Conservation (phyloP, 2,329 filamentous ascomycete species). For the Botrytis fabae region DNA sequence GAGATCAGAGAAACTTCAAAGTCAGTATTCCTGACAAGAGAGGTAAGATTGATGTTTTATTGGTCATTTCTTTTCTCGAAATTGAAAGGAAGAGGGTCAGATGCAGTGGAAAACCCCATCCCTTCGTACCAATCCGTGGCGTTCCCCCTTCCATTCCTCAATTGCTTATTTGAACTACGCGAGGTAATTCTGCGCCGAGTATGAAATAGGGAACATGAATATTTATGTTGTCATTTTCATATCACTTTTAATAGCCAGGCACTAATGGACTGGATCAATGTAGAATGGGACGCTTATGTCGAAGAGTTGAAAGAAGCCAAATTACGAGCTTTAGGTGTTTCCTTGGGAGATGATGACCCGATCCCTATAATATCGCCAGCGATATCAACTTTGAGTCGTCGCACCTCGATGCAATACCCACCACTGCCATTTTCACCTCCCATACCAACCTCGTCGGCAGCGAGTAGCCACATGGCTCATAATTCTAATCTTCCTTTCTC, state of each 20-base stretch:
- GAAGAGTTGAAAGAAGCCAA: slow-evolving; percentile 86
- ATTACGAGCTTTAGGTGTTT: slow-evolving; percentile 86
- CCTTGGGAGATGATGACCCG: slow-evolving; percentile 70
- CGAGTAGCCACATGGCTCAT: slow-evolving; percentile 62
- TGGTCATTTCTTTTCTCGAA: background rate
- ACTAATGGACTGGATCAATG: slow-evolving; percentile 25
- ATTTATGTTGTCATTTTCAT: background rate
- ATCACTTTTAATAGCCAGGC: slow-evolving; percentile 6
- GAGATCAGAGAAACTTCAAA: slow-evolving; percentile 52
- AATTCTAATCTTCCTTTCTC: slow-evolving; percentile 53
- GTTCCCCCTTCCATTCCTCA: slow-evolving; percentile 9
- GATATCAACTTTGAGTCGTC: slow-evolving; percentile 59
- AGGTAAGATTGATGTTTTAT: slow-evolving; percentile 32
- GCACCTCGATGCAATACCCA: slow-evolving; percentile 72
- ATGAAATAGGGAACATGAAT: background rate
- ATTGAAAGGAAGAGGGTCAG: background rate
- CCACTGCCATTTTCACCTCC: slow-evolving; percentile 81
- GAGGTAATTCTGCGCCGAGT: background rate
- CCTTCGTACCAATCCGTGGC: background rate
- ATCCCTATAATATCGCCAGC: slow-evolving; percentile 65
- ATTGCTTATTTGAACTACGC: slow-evolving; percentile 13
- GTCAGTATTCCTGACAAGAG: slow-evolving; percentile 62
- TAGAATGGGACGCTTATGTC: slow-evolving; percentile 74
- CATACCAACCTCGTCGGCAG: slow-evolving; percentile 74
- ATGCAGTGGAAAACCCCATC: background rate